Conservation (phyloP, 805 yeast species). For the Scheffersomyces spartinae region DNA sequence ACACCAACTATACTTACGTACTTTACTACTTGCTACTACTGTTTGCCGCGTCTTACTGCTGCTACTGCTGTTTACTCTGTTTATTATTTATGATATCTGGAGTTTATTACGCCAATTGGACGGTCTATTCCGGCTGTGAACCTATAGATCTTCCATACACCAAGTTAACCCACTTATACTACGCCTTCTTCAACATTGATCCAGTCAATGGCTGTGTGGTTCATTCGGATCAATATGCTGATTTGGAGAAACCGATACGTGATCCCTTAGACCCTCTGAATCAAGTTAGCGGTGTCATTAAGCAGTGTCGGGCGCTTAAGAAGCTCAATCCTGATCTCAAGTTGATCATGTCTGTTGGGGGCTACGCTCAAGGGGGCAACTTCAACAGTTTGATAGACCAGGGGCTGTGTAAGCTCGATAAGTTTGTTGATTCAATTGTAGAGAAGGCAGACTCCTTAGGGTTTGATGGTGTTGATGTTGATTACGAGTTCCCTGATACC, state of each 20-base stretch:
- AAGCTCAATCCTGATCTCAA: slow-evolving; percentile 29
- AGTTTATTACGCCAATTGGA: slow-evolving; percentile 47
- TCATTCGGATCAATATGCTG: slow-evolving; percentile 59
- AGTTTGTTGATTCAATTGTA: slow-evolving; percentile 41
- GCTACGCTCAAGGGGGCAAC: slow-evolving; percentile 44
- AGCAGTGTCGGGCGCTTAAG: slow-evolving; percentile 39
- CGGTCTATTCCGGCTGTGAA: slow-evolving; percentile 43
- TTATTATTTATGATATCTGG: too few species aligned
- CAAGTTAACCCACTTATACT: slow-evolving; percentile 55
- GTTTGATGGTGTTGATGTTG: slow-evolving; percentile 87
- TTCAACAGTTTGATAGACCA: slow-evolving; percentile 20
- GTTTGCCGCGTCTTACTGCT: too few species aligned
- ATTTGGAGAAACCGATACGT: slow-evolving; percentile 30
- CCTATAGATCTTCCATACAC: slow-evolving; percentile 54
- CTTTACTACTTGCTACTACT: too few species aligned
- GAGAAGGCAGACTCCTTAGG: slow-evolving; percentile 39
- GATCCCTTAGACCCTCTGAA: slow-evolving; percentile 7
- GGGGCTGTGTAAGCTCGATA: slow-evolving; percentile 15
- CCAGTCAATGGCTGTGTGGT: slow-evolving; percentile 38
- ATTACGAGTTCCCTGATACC: slow-evolving; percentile 86
- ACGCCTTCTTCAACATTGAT: slow-evolving; percentile 63
- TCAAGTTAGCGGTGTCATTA: slow-evolving; percentile 34
- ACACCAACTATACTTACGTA: too few species aligned
- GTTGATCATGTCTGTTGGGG: slow-evolving; percentile 73
- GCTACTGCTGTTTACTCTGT: too few species aligned